These are phyloP conservation scores for Trichoderma pleuroti DNA, from an alignment of 2,329 filamentous ascomycete genomes.

Conservation along the genomic window DNA sequence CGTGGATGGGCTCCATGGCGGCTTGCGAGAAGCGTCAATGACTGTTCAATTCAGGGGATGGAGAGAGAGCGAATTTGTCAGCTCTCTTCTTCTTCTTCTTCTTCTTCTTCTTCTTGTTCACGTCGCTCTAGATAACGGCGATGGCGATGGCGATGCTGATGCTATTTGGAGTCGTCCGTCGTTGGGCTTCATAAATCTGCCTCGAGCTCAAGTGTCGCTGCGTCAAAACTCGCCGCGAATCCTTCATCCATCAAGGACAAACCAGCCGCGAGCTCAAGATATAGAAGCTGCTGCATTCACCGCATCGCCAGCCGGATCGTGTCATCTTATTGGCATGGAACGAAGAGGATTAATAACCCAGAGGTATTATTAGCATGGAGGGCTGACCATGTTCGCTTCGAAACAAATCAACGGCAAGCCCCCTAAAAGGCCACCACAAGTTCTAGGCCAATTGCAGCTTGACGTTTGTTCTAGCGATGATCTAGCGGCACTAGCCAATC, in stretches of 20 bases:
- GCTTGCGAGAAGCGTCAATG: background rate
- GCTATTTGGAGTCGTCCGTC: background rate
- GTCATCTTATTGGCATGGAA: background rate
- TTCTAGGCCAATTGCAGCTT: background rate
- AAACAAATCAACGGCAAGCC: background rate
- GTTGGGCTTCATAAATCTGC: background rate
- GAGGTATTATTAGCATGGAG: background rate
- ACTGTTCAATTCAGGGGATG: no score
- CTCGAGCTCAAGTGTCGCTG: background rate
- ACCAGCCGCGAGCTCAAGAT: background rate
- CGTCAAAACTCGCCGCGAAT: background rate
- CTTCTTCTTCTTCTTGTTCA: background rate
- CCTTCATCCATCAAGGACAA: background rate
- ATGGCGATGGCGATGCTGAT: background rate
- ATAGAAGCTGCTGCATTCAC: background rate
- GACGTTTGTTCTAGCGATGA: background rate
- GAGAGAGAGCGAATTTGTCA: background rate
- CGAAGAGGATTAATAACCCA: background rate
- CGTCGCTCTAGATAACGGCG: background rate
- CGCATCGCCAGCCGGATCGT: background rate
- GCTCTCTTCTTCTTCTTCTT: background rate
- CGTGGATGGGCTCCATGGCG: conserved; percentile 3
- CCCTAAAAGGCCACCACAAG: background rate
- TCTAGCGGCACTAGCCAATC: background rate
- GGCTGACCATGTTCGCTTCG: background rate